Conservation (phyloP, 345 rosid species). For the Gossypium arboreum region DNA sequence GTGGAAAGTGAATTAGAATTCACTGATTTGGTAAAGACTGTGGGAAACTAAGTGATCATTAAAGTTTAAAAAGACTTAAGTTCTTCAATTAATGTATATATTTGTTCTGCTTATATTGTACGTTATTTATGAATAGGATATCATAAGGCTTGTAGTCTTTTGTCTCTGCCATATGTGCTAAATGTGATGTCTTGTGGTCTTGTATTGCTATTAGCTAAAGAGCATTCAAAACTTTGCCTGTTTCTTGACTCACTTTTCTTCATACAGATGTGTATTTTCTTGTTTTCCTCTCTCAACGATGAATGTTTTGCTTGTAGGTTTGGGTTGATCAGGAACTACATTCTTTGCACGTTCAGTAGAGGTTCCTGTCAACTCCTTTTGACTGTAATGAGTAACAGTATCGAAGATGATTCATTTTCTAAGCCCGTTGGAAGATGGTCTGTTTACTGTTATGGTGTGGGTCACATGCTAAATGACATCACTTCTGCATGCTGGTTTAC, state of each 20-base stretch:
- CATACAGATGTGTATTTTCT: not conserved
- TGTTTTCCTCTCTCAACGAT: not conserved
- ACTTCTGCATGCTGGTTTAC: constrained; percentile 98
- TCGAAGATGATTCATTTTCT: constrained; percentile 43
- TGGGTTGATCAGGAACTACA: not conserved
- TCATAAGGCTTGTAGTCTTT: not conserved
- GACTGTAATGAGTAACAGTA: constrained; percentile 26
- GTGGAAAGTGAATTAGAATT: not conserved
- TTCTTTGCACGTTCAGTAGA: not conserved
- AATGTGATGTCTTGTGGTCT: not conserved
- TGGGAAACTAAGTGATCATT: not conserved
- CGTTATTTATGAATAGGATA: not conserved
- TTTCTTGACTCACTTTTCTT: not conserved
- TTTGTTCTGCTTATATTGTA: not conserved
- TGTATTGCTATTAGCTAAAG: not conserved
- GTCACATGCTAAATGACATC: constrained; percentile 97
- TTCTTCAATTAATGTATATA: not conserved
- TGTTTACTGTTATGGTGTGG: constrained; percentile 76
- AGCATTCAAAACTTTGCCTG: not conserved
- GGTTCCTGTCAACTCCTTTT: not conserved
- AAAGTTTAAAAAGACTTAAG: not conserved
- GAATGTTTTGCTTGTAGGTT: constrained; percentile 4
- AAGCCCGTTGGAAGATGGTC: constrained; percentile 69
- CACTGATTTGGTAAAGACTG: not conserved
- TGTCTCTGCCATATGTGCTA: not conserved